phyloP scores from a whole-genome alignment of 345 rosid genomes.

The Ceriops tagal region DNA sequence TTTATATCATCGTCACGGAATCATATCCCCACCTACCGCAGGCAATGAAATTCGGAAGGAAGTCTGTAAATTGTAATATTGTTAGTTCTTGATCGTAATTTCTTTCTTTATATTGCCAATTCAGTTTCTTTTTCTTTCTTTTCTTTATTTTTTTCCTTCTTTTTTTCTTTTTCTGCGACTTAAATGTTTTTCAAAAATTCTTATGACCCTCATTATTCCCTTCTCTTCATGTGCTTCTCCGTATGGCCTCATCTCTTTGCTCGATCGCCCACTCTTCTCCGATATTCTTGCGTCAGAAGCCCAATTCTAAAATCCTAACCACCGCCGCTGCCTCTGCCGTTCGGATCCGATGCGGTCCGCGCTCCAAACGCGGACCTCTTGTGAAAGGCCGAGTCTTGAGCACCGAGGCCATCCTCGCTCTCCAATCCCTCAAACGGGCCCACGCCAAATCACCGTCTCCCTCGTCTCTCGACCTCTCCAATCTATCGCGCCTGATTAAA shows the following conservation, averaged over 20 bases:
- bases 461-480: slow-evolving; percentile 35
- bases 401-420: slow-evolving; percentile 87
- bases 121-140: no score
- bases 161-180: no score
- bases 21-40: no score
- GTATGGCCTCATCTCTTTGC: not conserved
- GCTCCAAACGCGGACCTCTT: slow-evolving; percentile 79
- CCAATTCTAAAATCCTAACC: not conserved
- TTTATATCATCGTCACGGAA: no score
- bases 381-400: slow-evolving; percentile 78
- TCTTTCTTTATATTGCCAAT: no score
- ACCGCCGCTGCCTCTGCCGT: slow-evolving; percentile 1
- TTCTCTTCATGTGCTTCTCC: no score
- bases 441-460: slow-evolving; percentile 17
- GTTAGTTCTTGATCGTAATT: no score
- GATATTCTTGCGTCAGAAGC: slow-evolving; percentile 13
- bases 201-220: no score
- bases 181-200: no score
- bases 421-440: slow-evolving; percentile 78
- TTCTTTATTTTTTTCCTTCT: no score
- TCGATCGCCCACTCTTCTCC: slow-evolving; percentile 16
- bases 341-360: slow-evolving; percentile 60
- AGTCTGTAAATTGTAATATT: no score
- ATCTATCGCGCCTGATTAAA: slow-evolving; percentile 77
- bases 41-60: no score